phyloP scores from a whole-genome alignment of 1,284 basidiomycete species.

The Rhodotorula sp. region DNA sequence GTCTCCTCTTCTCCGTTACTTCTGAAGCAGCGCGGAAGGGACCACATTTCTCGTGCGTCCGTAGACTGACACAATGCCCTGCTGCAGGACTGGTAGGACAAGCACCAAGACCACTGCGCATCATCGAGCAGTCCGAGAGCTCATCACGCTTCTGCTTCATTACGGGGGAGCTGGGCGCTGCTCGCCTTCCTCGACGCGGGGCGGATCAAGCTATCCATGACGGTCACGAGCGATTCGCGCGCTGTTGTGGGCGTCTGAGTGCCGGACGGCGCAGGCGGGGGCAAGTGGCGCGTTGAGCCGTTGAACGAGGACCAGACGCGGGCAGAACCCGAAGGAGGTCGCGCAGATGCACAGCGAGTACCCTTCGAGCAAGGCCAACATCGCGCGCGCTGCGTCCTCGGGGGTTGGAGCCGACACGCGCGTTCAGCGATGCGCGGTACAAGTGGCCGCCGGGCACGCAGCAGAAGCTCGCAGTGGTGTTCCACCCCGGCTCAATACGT shows the following conservation, averaged over 20 bases:
- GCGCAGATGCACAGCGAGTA: constrained; percentile 77
- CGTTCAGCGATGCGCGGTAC: constrained; percentile 82
- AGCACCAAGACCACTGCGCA: constrained; percentile 43
- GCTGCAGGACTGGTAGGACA: constrained; percentile 29
- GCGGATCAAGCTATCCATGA: constrained; percentile 78
- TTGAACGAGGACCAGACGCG: constrained; percentile 94
- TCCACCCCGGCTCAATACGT: constrained; percentile 45
- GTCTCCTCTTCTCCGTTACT: not conserved
- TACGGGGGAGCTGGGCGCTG: constrained; percentile 82
- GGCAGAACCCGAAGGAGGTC: constrained; percentile 81
- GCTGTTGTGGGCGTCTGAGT: constrained; percentile 95
- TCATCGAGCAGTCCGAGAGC: constrained; percentile 32
- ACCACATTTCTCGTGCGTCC: no score
- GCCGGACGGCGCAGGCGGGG: constrained; percentile 57
- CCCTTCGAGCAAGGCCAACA: constrained; percentile 74
- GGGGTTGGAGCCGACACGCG: constrained; percentile 89
- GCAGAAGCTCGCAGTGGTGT: constrained; percentile 51
- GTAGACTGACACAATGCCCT: no score
- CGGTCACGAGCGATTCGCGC: constrained; percentile 89
- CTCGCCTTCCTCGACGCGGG: constrained; percentile 82
- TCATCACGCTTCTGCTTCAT: constrained; percentile 69
- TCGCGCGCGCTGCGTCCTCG: constrained; percentile 81
- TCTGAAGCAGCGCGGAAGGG: no score
- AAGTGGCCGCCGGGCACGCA: constrained; percentile 63
- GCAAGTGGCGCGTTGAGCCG: constrained; percentile 83